A percentile compares a stretch with the other conserved stretches of the same genome.
These are phyloP conservation scores for Paramecium bursaria DNA, from an alignment of 73 alveolate genomes.

Conservation along the genomic window DNA sequence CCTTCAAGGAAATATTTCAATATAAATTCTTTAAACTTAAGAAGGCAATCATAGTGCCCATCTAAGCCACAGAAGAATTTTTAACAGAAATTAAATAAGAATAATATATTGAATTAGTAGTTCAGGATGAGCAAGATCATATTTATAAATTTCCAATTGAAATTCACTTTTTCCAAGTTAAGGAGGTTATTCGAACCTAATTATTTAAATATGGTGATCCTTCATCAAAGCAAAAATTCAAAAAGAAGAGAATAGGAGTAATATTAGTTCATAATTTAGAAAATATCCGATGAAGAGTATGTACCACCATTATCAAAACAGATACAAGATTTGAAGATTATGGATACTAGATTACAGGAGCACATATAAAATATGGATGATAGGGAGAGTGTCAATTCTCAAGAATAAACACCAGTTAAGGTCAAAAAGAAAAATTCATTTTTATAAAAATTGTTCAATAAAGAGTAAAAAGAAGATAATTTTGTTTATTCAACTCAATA, in stretches of 20 bases:
- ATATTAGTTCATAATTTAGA: not conserved
- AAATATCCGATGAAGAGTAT: slow-evolving; percentile 26
- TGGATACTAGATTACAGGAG: slow-evolving; percentile 33
- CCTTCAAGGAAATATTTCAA: slow-evolving; percentile 16
- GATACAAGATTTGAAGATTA: slow-evolving; percentile 25
- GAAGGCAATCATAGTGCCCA: slow-evolving; percentile 36
- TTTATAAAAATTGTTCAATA: no score
- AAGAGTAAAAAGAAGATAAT: no score
- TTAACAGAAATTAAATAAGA: slow-evolving; percentile 2
- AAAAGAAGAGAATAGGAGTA: slow-evolving; percentile 27
- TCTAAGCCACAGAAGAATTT: not conserved
- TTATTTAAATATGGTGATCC: slow-evolving; percentile 47
- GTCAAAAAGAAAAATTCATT: no score
- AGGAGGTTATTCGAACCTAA: not conserved
- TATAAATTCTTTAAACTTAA: not conserved
- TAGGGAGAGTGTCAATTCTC: slow-evolving; percentile 26
- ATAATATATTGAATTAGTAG: slow-evolving; percentile 16
- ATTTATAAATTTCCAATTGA: slow-evolving; percentile 11
- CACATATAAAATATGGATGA: slow-evolving; percentile 58
- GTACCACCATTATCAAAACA: not conserved
- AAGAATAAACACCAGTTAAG: no score
- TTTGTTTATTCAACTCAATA: not conserved
- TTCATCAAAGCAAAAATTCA: not conserved
- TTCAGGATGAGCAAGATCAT: slow-evolving; percentile 13
- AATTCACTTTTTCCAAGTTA: not conserved